These are phyloP conservation scores for Dactylonectria macrodidyma DNA, from an alignment of 2,329 filamentous ascomycete genomes.

Conservation along the genomic window DNA sequence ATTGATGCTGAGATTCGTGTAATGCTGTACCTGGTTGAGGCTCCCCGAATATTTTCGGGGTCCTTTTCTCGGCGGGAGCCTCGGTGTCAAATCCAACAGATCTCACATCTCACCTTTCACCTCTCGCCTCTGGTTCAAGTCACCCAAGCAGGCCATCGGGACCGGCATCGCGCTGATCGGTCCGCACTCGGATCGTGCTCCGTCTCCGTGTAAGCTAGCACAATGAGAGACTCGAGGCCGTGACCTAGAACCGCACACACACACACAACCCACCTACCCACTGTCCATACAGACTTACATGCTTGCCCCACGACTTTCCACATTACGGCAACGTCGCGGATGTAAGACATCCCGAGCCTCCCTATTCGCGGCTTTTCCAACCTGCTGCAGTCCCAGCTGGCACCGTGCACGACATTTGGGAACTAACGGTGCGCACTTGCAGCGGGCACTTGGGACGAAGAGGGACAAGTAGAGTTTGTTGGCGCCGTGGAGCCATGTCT, in stretches of 20 bases:
- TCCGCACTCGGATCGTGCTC: neutral
- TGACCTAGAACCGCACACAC: neutral
- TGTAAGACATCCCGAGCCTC: neutral
- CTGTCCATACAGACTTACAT: neutral
- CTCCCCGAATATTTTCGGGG: conserved; percentile 26
- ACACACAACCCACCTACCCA: neutral
- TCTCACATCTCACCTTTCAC: neutral
- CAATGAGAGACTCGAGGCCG: neutral
- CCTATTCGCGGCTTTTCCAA: neutral
- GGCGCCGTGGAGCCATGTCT: conserved; percentile 5
- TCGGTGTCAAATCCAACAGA: neutral
- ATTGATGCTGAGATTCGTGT: conserved; percentile 1
- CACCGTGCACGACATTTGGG: neutral
- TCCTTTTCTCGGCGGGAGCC: neutral
- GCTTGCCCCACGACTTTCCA: neutral
- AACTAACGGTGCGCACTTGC: neutral
- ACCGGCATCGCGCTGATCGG: neutral
- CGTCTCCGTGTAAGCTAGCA: neutral
- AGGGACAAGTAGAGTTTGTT: conserved; percentile 23
- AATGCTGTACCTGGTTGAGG: conserved; percentile 1
- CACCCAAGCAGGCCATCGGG: neutral
- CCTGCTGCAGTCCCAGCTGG: neutral
- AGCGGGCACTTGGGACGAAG: neutral
- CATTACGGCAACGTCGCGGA: neutral
- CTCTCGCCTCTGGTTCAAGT: neutral